Percentiles rank a stretch among this genome's conserved stretches.
Conservation (phyloP, 495 filamentous ascomycete genomes). For the Jackrogersella minutella region DNA sequence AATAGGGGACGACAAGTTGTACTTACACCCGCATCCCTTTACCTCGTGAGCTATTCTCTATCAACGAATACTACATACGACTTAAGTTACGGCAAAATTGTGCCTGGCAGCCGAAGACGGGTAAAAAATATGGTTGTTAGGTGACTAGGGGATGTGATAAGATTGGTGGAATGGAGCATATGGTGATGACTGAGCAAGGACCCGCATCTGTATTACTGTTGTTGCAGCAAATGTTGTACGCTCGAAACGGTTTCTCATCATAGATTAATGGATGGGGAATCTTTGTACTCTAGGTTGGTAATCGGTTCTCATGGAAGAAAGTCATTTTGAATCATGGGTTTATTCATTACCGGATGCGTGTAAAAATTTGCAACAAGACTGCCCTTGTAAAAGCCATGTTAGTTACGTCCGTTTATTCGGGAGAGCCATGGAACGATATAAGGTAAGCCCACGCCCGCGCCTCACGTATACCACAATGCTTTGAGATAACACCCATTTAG, state of each 20-base stretch:
- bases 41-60: conserved; percentile 4
- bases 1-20: conserved; percentile 39
- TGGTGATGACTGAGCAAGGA: conserved; percentile 50
- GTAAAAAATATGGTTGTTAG: conserved; percentile 41
- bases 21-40: conserved; percentile 25
- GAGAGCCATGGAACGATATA: too few species aligned
- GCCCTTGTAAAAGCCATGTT: not conserved
- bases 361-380: not conserved
- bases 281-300: conserved; percentile 56
- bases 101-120: conserved; percentile 43
- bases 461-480: too few species aligned
- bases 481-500: not conserved
- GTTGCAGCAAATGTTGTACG: conserved; percentile 46
- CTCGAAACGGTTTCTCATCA: conserved; percentile 49
- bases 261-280: conserved; percentile 53
- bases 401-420: not conserved
- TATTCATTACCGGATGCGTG: not conserved
- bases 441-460: too few species aligned
- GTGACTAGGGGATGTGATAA: conserved; percentile 23
- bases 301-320: conserved; percentile 40
- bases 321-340: conserved; percentile 20
- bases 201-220: conserved; percentile 54
- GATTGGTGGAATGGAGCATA: conserved; percentile 47
- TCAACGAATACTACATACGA: conserved; percentile 25
- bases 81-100: conserved; percentile 14